Evolutionary conservation across 306 rosid species (phyloP).

Genomic region (Ziziphus jujuba): DNA sequence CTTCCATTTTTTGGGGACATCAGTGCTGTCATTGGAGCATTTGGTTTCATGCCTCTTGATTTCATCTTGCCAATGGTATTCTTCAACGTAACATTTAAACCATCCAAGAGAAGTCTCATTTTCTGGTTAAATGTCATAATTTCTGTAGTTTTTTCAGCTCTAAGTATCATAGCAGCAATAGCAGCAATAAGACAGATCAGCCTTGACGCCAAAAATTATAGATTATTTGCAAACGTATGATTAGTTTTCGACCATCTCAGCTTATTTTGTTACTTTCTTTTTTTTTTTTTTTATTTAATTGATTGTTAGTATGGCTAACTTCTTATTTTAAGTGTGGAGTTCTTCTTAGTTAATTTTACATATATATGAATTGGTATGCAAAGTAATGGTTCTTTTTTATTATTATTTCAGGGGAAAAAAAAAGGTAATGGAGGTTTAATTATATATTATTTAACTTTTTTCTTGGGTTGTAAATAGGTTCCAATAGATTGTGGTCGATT

Average conservation of each 20-base stretch:
- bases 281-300: too few relatives aligned
- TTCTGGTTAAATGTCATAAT: slow-evolving; percentile 58
- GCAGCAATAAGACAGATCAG: slow-evolving; percentile 69
- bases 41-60: slow-evolving; percentile 84
- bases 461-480: too few relatives aligned
- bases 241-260: neutral
- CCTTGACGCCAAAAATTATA: slow-evolving; percentile 58
- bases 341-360: too few relatives aligned
- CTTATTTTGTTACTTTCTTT: too few relatives aligned
- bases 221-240: slow-evolving; percentile 63
- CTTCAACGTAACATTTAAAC: slow-evolving; percentile 73
- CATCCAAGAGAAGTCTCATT: slow-evolving; percentile 51
- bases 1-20: slow-evolving; percentile 86
- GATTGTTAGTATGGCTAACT: too few relatives aligned
- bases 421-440: too few relatives aligned
- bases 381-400: too few relatives aligned
- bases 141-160: slow-evolving; percentile 46
- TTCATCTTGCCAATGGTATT: slow-evolving; percentile 65
- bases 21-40: slow-evolving; percentile 72
- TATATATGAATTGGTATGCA: too few relatives aligned
- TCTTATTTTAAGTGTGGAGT: too few relatives aligned
- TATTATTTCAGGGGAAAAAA: too few relatives aligned
- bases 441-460: too few relatives aligned
- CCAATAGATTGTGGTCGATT: too few relatives aligned
- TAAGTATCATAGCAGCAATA: slow-evolving; percentile 59